These are phyloP conservation scores for Lactifluus hygrophoroides DNA, from an alignment of 768 basidiomycete species.

Conservation along the genomic window DNA sequence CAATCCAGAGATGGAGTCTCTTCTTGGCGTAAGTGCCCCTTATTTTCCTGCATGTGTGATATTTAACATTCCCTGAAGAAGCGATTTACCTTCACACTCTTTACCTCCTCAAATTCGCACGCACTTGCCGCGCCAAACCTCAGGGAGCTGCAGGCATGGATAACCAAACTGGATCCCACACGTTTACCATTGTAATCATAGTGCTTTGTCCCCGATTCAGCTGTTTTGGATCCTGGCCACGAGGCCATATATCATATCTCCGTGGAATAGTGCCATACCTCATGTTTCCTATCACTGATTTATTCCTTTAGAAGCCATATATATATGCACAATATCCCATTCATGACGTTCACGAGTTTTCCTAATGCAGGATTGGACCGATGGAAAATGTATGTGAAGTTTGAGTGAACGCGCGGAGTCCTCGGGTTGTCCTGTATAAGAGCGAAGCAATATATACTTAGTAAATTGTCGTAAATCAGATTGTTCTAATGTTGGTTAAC, in stretches of 20 bases:
- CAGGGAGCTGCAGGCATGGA: slow-evolving; percentile 85
- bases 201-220: not conserved
- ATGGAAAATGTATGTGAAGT: not conserved
- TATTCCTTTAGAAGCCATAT: slow-evolving; percentile 19
- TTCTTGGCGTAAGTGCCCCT: slow-evolving; percentile 50
- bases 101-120: slow-evolving; percentile 88
- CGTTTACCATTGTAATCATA: slow-evolving; percentile 28
- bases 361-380: not conserved
- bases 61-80: slow-evolving; percentile 43
- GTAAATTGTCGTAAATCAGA: too few species aligned
- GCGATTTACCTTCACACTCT: slow-evolving; percentile 81
- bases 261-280: slow-evolving; percentile 14
- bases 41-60: not conserved
- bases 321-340: slow-evolving; percentile 12
- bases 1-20: slow-evolving; percentile 78
- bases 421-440: too few species aligned
- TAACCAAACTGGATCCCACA: slow-evolving; percentile 75
- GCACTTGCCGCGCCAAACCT: slow-evolving; percentile 72
- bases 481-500: too few species aligned
- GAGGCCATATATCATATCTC: slow-evolving; percentile 17
- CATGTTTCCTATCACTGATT: slow-evolving; percentile 19
- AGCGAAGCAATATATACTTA: too few species aligned
- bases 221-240: not conserved
- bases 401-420: not conserved
- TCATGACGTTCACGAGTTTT: slow-evolving; percentile 16